phyloP scores from a whole-genome alignment of 192 early-diverging fungal species.

The Coemansia reversa region DNA sequence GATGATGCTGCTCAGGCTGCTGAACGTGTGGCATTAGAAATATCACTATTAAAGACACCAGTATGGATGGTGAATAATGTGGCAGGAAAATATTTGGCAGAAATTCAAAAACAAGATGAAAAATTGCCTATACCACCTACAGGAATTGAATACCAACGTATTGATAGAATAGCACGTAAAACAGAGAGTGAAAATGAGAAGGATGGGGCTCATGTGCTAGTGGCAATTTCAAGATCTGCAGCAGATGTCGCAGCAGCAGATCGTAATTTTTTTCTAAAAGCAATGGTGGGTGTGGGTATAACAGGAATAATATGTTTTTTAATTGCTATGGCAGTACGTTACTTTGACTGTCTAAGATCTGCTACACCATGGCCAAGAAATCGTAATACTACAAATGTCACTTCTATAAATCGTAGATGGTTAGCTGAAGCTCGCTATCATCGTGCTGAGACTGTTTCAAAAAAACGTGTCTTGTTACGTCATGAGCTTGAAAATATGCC shows the following conservation, averaged over 20 bases:
- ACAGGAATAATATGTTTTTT: constrained; percentile 49
- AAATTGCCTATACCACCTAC: constrained; percentile 16
- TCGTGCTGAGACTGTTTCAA: not conserved
- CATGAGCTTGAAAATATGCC: constrained; percentile 45
- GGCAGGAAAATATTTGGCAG: constrained; percentile 29
- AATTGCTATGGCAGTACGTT: constrained; percentile 41
- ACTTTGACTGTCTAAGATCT: constrained; percentile 38
- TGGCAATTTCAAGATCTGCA: constrained; percentile 34
- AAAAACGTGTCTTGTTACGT: constrained; percentile 31
- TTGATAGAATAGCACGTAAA: constrained; percentile 11
- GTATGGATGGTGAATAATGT: constrained; percentile 49
- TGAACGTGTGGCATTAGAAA: constrained; percentile 20
- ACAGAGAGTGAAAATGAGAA: not conserved
- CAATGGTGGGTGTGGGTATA: constrained; percentile 50
- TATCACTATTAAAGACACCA: constrained; percentile 20
- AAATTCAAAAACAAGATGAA: constrained; percentile 8
- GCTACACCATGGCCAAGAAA: not conserved
- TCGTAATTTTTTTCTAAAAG: constrained; percentile 52
- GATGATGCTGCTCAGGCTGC: constrained; percentile 49
- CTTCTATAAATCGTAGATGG: not conserved
- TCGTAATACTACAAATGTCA: not conserved
- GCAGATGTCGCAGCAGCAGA: constrained; percentile 38
- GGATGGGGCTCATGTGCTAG: constrained; percentile 12
- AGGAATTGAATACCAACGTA: constrained; percentile 15
- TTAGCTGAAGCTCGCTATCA: not conserved